A percentile compares a stretch with the other conserved stretches of the same genome.
These are phyloP conservation scores for Nadsonia starkeyi-henricii DNA, from an alignment of 1,139 yeast species.

Conservation along the genomic window DNA sequence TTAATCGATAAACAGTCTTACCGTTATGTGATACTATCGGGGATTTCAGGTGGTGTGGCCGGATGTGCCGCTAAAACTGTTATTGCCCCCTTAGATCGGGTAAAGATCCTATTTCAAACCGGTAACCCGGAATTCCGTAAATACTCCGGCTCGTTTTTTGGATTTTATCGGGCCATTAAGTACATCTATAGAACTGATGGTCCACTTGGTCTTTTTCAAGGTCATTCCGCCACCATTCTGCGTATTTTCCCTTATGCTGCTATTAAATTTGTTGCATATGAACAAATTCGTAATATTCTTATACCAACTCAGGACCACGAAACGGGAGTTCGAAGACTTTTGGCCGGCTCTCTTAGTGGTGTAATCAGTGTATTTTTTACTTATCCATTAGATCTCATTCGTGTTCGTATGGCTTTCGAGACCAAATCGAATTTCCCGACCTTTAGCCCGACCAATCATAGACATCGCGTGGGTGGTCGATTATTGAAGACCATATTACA, in stretches of 20 bases:
- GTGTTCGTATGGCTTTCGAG: slow-evolving; percentile 87
- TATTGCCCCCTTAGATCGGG: slow-evolving; percentile 91
- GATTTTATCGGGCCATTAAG: slow-evolving; percentile 58
- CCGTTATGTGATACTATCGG: slow-evolving; percentile 71
- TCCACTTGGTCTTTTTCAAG: slow-evolving; percentile 73
- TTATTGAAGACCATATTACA: slow-evolving; percentile 37
- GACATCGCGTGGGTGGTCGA: slow-evolving; percentile 33
- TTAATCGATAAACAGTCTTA: slow-evolving; percentile 49
- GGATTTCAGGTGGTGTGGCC: slow-evolving; percentile 90
- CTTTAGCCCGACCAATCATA: slow-evolving; percentile 14
- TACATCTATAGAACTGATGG: slow-evolving; percentile 63
- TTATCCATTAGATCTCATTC: slow-evolving; percentile 78
- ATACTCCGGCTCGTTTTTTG: slow-evolving; percentile 69
- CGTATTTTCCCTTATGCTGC: slow-evolving; percentile 96
- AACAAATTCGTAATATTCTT: slow-evolving; percentile 67
- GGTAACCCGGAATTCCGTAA: slow-evolving; percentile 76
- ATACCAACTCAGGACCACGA: slow-evolving; percentile 67
- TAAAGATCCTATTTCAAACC: slow-evolving; percentile 88
- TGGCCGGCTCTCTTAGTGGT: slow-evolving; percentile 84
- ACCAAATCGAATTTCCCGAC: slow-evolving; percentile 27
- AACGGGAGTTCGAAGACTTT: slow-evolving; percentile 62
- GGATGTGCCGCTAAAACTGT: slow-evolving; percentile 92
- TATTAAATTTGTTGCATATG: slow-evolving; percentile 93
- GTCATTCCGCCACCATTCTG: slow-evolving; percentile 83
- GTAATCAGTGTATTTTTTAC: slow-evolving; percentile 77